These are phyloP conservation scores for Boletus rex-veris DNA, from an alignment of 768 basidiomycete genomes.

Conservation along the genomic window DNA sequence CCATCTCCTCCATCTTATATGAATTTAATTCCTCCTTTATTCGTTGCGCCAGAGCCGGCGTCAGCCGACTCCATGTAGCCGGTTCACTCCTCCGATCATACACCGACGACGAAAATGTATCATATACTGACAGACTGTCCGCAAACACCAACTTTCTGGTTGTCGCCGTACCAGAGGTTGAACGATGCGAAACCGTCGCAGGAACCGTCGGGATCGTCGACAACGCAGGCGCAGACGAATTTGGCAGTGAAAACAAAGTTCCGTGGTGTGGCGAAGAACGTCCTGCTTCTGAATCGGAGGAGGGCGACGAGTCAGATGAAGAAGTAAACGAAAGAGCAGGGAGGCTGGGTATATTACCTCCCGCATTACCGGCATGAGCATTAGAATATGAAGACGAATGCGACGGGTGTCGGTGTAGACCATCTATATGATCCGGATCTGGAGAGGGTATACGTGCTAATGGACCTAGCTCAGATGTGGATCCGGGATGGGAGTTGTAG, in stretches of 20 bases:
- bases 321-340: constrained; percentile 59
- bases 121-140: constrained; percentile 89
- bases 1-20: constrained; percentile 99
- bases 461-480: constrained; percentile 61
- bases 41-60: constrained; percentile 89
- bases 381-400: constrained; percentile 46
- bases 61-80: constrained; percentile 94
- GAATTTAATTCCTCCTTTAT: constrained; percentile 99
- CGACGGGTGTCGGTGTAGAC: constrained; percentile 67
- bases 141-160: constrained; percentile 86
- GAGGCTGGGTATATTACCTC: constrained; percentile 38
- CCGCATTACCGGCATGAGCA: constrained; percentile 15
- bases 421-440: constrained; percentile 84
- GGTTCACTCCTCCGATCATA: constrained; percentile 96
- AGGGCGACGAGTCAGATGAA: constrained; percentile 32
- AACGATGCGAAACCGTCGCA: constrained; percentile 64
- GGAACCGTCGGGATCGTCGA: constrained; percentile 48
- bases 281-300: constrained; percentile 37
- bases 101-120: constrained; percentile 87
- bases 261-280: constrained; percentile 35
- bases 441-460: constrained; percentile 79
- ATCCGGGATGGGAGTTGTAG: constrained; percentile 52
- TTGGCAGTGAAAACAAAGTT: constrained; percentile 75
- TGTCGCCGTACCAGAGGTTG: constrained; percentile 69
- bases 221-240: constrained; percentile 85